Base-by-base conservation (phyloP, 768 basidiomycete genomes). In the Holtermanniella nyarrowii region DNA sequence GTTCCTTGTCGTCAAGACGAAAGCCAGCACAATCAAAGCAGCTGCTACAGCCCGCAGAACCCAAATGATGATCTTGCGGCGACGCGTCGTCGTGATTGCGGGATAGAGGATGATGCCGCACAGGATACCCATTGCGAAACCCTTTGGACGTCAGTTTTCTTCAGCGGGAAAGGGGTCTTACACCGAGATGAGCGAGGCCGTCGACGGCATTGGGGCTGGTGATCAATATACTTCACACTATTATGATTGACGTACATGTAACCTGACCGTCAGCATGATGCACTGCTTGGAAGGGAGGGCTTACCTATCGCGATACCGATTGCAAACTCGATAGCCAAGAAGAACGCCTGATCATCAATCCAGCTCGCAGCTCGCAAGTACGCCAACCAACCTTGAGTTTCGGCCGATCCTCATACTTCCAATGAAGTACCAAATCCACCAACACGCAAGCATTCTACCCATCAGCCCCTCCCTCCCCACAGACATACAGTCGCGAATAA, bases 341-440 rank as follows among this genome's bases (percentile, higher is more conserved):
- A 83, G 26, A 84, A 74, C 12, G 95, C 78, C 87, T 93, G 57
- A 2, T 2, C 3, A 42, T 49, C 21, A 22, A 42, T 45, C 10
- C 31, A 16, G 31, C 16, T 37, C 16, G 31, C 51, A 54, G 49
- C 41, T 39, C 45, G 16, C 26, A 10, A 39, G 40, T 3, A 42
- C 7, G 21, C 27, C 20, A 42, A 56, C 73, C 52, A 57, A 85
- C 89, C 78, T 86, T 89, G 53, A 81, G 78, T 16, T 79, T 80
- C 10, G 93, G 95, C 52, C 81, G 77, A 64, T 86, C 82, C 48
- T 88, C 82, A 62, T 88, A 84, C 60, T 80, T 78, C 93, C 93
- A 97, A 63, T 97, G 93, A 2, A 89, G 82, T 39, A 88, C 76
- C 13, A 97, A 75, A 66, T 93, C 93, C 5, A 93, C 82, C 83